Base-by-base conservation (phyloP, 2,329 filamentous ascomycete genomes). In the Colletotrichum cordylinicola region DNA sequence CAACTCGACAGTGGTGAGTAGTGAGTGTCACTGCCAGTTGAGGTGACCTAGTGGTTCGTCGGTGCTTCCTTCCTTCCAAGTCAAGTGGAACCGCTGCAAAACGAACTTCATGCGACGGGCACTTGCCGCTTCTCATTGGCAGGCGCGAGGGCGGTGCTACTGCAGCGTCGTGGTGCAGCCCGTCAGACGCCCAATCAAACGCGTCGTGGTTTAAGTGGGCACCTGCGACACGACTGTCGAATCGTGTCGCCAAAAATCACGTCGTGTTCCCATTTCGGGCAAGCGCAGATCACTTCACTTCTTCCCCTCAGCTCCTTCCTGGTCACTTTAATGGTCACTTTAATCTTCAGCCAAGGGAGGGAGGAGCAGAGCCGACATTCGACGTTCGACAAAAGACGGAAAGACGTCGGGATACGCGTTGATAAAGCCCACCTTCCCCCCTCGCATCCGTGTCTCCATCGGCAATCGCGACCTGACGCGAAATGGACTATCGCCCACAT, bases 161-260 rank as follows among this genome's bases (percentile, higher is more conserved):
- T 76, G 70, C 70, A 76, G 16, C 70, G 65, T 72, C 70, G 35
- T 48, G 39, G 39, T 52, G 43, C n/a, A 52, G 43, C 24, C 58
- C 58, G 27, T 35, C 27, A 37, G 16, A 15, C 21, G n/a, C 21
- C 74, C 74, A 76, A 76, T 76, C n/a, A 69, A 39, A 76, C 74
- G 70, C 70, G 74, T 68, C 61, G 4, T 35, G 21, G 2, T 9
- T 24, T n/a, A 35, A 39, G 56, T 52, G 64, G 73, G 43, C 3
- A 24, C 6, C 4, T 6, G 5, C 9, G 29, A 27, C 37, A 18
- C 24, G n/a, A 16, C 67, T 5, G 29, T 24, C 67, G 21, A 70
- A 70, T 74, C 4, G 24, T 13, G 35, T 48, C 21, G 16, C 15
- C 12, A 18, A 31, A 52, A 35, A 24, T 33, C 56, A 67, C 65